phyloP scores from a whole-genome alignment of 306 rosid species.

The Benincasa hispida region DNA sequence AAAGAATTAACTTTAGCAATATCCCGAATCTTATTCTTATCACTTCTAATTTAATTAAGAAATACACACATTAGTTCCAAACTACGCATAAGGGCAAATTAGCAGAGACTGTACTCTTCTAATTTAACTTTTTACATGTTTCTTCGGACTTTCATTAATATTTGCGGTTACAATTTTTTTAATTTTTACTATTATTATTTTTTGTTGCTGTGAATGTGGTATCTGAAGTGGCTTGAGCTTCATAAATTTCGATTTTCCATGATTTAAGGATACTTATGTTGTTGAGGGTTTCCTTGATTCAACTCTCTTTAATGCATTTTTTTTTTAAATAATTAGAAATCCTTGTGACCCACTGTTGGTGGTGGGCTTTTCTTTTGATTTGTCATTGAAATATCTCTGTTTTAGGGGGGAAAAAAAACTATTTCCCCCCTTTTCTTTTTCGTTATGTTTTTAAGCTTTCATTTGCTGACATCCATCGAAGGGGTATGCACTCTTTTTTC shows the following conservation, averaged over 20 bases:
- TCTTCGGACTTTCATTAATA: background rate
- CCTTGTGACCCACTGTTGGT: no score
- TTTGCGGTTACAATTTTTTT: background rate
- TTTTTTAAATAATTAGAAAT: no score
- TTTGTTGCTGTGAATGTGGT: background rate
- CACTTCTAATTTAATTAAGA: background rate
- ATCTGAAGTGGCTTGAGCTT: background rate
- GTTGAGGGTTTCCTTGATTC: no score
- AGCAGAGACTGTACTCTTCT: background rate
- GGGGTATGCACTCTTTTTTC: no score
- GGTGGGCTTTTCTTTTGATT: no score
- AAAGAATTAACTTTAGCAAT: background rate
- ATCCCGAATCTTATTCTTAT: background rate
- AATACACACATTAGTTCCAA: background rate
- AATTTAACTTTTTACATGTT: background rate
- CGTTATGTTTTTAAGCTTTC: no score
- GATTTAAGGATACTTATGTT: background rate
- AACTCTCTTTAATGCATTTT: no score
- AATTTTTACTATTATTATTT: background rate
- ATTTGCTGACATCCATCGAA: no score
- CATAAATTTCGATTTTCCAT: background rate
- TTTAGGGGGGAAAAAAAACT: no score
- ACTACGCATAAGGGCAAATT: background rate
- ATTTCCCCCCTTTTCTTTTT: no score
- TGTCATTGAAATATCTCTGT: no score